Evolutionary conservation across 805 yeast genomes (phyloP), one percentile per base, ranked within the genome.

Genomic region (Candida awuae): DNA sequence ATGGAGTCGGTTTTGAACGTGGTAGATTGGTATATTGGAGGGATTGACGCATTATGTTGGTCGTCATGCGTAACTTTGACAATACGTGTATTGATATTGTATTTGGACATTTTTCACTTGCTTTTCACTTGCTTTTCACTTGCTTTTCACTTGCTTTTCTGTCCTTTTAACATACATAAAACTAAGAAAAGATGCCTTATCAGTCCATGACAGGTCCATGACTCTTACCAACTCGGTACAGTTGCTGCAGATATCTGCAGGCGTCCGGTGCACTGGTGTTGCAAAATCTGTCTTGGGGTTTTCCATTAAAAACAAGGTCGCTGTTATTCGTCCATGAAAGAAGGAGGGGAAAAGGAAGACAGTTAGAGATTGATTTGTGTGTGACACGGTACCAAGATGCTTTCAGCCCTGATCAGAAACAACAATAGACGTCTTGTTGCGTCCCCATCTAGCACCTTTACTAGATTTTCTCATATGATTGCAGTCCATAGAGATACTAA

Each of bases 21-120:
- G n/a, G 97, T 95, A 1, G 92, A 76, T 59, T 85, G 94, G 62
- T 88, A 88, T 29, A 88, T 67, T 4, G 97, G 97, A 9, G 94
- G 85, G 20, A 81, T 80, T 5, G 92, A 80, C 1, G 96, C 76
- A 46, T 80, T 75, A 66, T 78, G 73, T 52, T 77, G 80, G 61
- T 88, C 97, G 4, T 65, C 52, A 49, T 77, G 69, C 47, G 70
- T 72, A 33, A 75, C 61, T 44, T 66, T 70, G 21, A 84, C 88
- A 39, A 84, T 67, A 53, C 81, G 83, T 8, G 94, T 83, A 50
- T 80, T 39, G 14, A 46, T 27, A 25, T 28, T 34, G 28, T 37
- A 44, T 6, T 13, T 25, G 14, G 13, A 32, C 16, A 18, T 20
- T 33, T 12, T 21, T 28, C 22, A n/a, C n/a, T n/a, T n/a, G n/a